Conservation (phyloP, 176 grass and related monocot genomes). For the Lolium rigidum region DNA sequence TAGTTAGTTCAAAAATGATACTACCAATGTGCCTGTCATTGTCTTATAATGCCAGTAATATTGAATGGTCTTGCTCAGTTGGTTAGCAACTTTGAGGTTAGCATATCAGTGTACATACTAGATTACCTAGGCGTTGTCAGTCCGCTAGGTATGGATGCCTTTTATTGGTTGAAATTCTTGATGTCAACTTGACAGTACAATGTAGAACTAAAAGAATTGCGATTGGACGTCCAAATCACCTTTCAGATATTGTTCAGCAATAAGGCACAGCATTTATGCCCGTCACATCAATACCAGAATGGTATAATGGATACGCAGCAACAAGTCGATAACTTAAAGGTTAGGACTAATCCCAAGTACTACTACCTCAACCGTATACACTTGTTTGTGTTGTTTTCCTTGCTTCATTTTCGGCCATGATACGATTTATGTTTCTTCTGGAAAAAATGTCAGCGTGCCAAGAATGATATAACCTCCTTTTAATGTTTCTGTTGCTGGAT, state of each 20-base stretch:
- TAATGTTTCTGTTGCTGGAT: conserved; percentile 26
- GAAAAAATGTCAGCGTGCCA: background rate
- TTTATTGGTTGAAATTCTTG: conserved; percentile 24
- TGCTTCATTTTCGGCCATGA: background rate
- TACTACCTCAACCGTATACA: background rate
- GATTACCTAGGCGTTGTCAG: conserved; percentile 10
- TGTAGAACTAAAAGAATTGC: background rate
- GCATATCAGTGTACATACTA: conserved; percentile 17
- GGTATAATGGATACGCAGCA: conserved; percentile 18
- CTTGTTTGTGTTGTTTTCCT: background rate
- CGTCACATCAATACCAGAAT: conserved; percentile 32
- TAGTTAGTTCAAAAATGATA: background rate
- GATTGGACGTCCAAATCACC: conserved; percentile 23
- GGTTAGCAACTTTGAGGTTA: conserved; percentile 29
- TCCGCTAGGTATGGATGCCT: conserved; percentile 20
- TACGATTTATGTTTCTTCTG: background rate
- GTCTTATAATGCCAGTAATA: background rate
- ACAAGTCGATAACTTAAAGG: background rate
- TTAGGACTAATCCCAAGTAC: conserved; percentile 21
- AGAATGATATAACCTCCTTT: background rate
- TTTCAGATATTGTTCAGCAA: conserved; percentile 29
- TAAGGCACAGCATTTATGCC: conserved; percentile 31
- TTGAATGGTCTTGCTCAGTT: conserved; percentile 11
- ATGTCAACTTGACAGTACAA: conserved; percentile 18
- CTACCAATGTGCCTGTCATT: conserved; percentile 7